Percentiles rank a stretch among this genome's conserved stretches.
Evolutionary conservation across 1,284 basidiomycete species (phyloP).

Genomic region (Puccinia coronata): DNA sequence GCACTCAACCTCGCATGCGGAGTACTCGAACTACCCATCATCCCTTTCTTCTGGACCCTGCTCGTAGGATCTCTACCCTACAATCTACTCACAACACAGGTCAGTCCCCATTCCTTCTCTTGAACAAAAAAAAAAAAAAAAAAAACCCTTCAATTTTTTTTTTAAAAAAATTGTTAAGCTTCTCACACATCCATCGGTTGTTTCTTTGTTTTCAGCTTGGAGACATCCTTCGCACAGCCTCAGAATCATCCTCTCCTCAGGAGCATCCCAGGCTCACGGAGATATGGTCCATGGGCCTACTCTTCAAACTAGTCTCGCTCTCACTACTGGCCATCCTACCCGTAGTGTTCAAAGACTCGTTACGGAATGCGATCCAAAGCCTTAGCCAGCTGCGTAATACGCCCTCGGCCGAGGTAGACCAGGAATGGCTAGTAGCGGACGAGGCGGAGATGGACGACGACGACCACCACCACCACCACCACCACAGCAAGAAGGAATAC

Average conservation of each 20-base stretch:
- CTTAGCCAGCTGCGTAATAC: neutral
- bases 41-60: slow-evolving; percentile 56
- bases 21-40: slow-evolving; percentile 55
- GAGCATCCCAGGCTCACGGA: neutral
- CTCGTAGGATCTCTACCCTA: slow-evolving; percentile 56
- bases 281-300: neutral
- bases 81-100: slow-evolving; percentile 55
- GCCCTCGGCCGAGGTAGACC: neutral
- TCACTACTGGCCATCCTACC: slow-evolving; percentile 8
- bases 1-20: slow-evolving; percentile 54
- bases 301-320: neutral
- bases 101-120: neutral
- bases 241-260: neutral
- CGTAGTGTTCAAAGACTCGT: neutral
- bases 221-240: neutral
- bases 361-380: neutral
- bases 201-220: neutral
- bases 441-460: neutral
- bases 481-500: no score
- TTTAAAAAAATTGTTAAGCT: no score
- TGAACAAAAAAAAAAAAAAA: no score
- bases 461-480: neutral
- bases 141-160: no score
- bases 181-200: no score
- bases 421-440: neutral